These are phyloP conservation scores for Oenanthe javanica DNA, from an alignment of 140 eudicot genomes.

Conservation along the genomic window DNA sequence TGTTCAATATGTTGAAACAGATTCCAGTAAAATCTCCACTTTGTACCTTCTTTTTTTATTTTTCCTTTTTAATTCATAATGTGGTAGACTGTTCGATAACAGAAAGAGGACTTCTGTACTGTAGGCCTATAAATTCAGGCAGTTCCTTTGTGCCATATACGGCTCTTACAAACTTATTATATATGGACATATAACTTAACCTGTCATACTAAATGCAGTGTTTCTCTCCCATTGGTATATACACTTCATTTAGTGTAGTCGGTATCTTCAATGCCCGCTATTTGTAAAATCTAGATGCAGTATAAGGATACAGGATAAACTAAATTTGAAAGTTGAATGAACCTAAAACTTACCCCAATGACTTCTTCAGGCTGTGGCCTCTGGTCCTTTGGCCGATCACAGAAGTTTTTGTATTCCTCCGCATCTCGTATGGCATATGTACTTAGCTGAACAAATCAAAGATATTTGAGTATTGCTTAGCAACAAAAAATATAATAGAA, in stretches of 20 bases:
- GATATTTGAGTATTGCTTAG: slow-evolving; percentile 4
- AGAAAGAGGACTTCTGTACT: neutral
- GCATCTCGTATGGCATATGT: slow-evolving; percentile 94
- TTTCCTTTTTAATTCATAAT: neutral
- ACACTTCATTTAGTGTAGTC: neutral
- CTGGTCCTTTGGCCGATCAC: slow-evolving; percentile 92
- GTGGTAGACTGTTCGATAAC: neutral
- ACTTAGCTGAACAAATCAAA: slow-evolving; percentile 43
- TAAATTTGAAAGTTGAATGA: neutral
- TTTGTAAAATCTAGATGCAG: neutral
- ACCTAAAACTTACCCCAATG: slow-evolving; percentile 56
- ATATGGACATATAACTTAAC: neutral
- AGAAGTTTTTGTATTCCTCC: slow-evolving; percentile 98
- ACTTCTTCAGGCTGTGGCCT: slow-evolving; percentile 98
- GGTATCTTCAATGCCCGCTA: slow-evolving; percentile 7
- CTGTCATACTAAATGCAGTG: neutral
- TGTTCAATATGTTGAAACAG: neutral
- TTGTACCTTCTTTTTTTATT: neutral
- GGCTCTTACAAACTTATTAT: neutral
- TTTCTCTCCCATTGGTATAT: neutral
- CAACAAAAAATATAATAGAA: neutral
- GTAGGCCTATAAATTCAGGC: neutral
- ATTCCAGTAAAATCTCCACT: neutral
- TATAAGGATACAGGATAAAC: neutral
- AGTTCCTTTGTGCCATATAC: neutral